Evolutionary conservation across 441 rosid species (phyloP), one percentile per base, ranked within the genome.

Genomic region (Erodium moschatum): DNA sequence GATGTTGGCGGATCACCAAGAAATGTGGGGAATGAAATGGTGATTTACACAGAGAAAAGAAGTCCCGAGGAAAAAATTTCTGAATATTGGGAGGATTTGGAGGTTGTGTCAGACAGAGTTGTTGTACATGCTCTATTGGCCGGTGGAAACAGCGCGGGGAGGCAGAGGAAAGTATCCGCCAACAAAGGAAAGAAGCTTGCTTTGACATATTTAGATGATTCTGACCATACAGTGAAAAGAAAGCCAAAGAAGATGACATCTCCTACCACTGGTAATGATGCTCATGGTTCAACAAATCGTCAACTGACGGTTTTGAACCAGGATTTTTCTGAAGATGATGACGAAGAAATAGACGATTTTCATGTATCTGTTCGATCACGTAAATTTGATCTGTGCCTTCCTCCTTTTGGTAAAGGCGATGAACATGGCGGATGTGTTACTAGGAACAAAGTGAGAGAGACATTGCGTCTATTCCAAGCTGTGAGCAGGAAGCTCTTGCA

Each of bases 401-500:
- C 84, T 79, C 96, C 91, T 50, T 66, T 85, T 11, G 40, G 71
- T 42, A 69, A 73, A 67, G 72, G 19, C 67, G 70, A 31, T 68
- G 72, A 40, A 1, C 76, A 48, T 73, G 76, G 67, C 72, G 71
- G 50, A 13, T 21, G 16, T 70, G 80, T 72, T 33, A 73, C 75
- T 8, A 74, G 98, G 73, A 83, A 69, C 68, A 80, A 84, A 77
- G 97, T 91, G 44, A 84, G 87, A 78, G 92, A 91, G 74, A 85
- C 83, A 46, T 73, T 93, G 62, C 91, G 92, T 19, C 83, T 86
- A 20, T 91, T 87, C 78, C 86, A 89, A 63, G 85, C 76, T 58
- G 76, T 86, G 67, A 85, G 79, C 73, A 82, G 92, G 73, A 89
- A 81, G 80, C 70, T 88, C 54, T 73, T 86, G 80, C 92, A 88